Evolutionary conservation across 2,329 filamentous ascomycete species (phyloP), one percentile per base, ranked within the genome.

Genomic region (Penicillium sp.): DNA sequence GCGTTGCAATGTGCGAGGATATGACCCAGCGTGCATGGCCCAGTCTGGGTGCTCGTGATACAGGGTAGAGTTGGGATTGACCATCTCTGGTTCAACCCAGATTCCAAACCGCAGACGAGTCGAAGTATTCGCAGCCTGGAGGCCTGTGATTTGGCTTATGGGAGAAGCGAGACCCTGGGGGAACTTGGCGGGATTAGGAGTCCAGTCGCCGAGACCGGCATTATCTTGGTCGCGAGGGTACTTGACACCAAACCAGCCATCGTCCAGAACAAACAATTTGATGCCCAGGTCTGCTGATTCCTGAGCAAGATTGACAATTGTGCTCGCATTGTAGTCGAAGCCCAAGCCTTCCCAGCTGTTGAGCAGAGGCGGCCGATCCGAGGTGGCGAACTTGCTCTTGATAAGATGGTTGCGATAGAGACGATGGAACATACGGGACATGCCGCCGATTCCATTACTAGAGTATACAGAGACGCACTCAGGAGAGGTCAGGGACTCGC

Each of bases 1-100:
- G 0, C 85, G 77, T 1, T 74, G 75, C 42, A 83, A 70, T 0
- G 80, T 85, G 12, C 83, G 78, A 1, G 80, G 74, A 60, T 87
- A 81, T 0, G 73, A 66, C 4, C 80, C 81, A 0, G 83, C 79
- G 50, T 84, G 79, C 47, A 87, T 61, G 3, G 76, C 82, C 85
- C 84, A 87, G 50, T 87, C 83, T 0, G 85, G 84, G 57, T 87
- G 84, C 42, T 81, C 70, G 0, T 76, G 66, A 63, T 87, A 87
- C 2, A 87, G 73, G 2, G 74, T 78, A 0, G 84, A 86, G 48
- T 83, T 81, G 1, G 81, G 80, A 51, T 83, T 85, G 45, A 86
- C 79, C 85, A 87, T 87, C 60, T 87, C 85, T 0, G 84, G 84
- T 63, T 87, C 85, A 2, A 87, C 76, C 85, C 85, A 87, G 3